phyloP scores from a whole-genome alignment of 371 early-diverging fungal species.

The Quaeritorhiza haematococci region DNA sequence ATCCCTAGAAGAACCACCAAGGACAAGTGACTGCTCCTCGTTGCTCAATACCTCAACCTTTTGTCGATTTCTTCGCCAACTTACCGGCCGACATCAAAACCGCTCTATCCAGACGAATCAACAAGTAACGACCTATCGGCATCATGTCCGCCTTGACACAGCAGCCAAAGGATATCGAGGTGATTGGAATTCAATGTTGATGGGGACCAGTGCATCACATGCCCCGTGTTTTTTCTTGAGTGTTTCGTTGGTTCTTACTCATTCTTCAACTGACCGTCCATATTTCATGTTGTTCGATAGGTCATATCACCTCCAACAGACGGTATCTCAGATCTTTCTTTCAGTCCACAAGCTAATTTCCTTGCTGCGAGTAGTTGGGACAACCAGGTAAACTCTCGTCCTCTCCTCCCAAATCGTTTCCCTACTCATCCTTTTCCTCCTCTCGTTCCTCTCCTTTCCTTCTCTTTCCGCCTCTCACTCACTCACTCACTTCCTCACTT shows the following conservation, averaged over 20 bases:
- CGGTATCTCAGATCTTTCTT: constrained; percentile 71
- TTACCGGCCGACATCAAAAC: too few species aligned
- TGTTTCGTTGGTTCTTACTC: not conserved
- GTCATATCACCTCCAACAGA: constrained; percentile 45
- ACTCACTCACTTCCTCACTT: not conserved
- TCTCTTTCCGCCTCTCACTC: not conserved
- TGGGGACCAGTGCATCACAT: too few species aligned
- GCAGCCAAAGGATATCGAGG: too few species aligned
- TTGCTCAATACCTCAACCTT: too few species aligned
- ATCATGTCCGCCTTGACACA: too few species aligned
- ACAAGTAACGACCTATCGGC: too few species aligned
- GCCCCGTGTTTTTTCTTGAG: too few species aligned
- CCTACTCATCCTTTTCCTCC: not conserved
- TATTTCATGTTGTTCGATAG: constrained; percentile 10
- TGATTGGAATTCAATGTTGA: too few species aligned
- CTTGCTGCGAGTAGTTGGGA: constrained; percentile 90
- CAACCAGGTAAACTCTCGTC: constrained; percentile 59
- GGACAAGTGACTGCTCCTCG: too few species aligned
- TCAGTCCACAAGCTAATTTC: constrained; percentile 75
- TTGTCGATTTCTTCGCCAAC: too few species aligned
- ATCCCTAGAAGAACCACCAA: too few species aligned
- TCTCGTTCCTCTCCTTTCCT: not conserved
- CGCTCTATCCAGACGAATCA: too few species aligned
- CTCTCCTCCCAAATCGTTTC: not conserved
- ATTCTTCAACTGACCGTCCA: not conserved